Conservation (phyloP, 805 yeast species). For the Tetrapisispora iriomotensis region DNA sequence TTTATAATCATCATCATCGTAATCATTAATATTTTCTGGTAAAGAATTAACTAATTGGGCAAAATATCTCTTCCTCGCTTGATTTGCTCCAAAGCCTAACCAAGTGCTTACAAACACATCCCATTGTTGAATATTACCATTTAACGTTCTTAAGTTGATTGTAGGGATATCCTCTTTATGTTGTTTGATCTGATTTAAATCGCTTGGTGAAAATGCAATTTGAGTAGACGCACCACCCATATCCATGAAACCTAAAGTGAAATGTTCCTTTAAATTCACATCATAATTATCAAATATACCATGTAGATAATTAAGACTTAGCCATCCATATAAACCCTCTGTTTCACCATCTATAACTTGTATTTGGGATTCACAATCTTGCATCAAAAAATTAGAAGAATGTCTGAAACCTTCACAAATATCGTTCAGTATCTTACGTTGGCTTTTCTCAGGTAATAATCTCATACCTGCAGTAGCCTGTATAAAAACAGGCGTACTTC, state of each 20-base stretch:
- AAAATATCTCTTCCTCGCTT: constrained; percentile 71
- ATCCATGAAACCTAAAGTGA: constrained; percentile 90
- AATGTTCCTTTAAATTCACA: constrained; percentile 28
- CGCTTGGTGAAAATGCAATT: constrained; percentile 81
- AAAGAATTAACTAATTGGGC: constrained; percentile 42
- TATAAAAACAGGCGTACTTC: constrained; percentile 76
- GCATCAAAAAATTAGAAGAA: constrained; percentile 44
- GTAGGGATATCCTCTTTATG: constrained; percentile 68
- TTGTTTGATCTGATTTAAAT: constrained; percentile 43
- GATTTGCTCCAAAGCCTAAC: constrained; percentile 97
- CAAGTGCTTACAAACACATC: constrained; percentile 88
- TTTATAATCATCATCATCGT: constrained; percentile 37
- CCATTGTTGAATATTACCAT: constrained; percentile 71
- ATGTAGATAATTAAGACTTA: constrained; percentile 76
- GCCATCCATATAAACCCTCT: constrained; percentile 95
- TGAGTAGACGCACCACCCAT: constrained; percentile 99
- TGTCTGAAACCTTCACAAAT: constrained; percentile 50
- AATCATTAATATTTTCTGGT: constrained; percentile 39
- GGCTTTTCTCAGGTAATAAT: constrained; percentile 47
- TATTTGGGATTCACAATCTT: constrained; percentile 58
- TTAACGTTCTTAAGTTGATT: constrained; percentile 53
- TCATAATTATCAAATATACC: constrained; percentile 49
- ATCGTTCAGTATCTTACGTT: constrained; percentile 42
- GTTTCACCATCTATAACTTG: constrained; percentile 88
- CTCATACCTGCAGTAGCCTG: constrained; percentile 98